These are phyloP conservation scores for Capronia americana DNA, from an alignment of 2,329 filamentous ascomycete genomes.

Conservation along the genomic window DNA sequence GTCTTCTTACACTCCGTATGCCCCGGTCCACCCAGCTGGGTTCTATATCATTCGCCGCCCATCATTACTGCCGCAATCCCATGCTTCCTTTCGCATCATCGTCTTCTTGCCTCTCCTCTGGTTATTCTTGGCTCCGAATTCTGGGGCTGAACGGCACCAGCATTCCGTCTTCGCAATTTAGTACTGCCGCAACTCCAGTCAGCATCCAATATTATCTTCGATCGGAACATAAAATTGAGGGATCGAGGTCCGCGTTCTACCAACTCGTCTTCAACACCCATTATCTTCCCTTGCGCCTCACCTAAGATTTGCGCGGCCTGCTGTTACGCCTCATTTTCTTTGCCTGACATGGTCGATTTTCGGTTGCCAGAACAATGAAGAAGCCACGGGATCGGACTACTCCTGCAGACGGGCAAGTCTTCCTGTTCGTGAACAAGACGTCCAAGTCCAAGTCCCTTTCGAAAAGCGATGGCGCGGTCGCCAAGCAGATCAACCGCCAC, in stretches of 20 bases:
- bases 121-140: background rate
- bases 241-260: background rate
- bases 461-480: conserved; percentile 33
- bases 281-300: background rate
- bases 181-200: background rate
- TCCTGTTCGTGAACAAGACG: conserved; percentile 37
- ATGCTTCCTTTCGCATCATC: background rate
- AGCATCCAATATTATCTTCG: background rate
- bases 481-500: conserved; percentile 37
- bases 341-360: conserved; percentile 11
- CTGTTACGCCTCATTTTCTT: background rate
- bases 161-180: background rate
- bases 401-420: conserved; percentile 23
- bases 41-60: background rate
- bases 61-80: background rate
- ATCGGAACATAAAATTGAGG: background rate
- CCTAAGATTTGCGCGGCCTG: background rate
- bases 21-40: background rate
- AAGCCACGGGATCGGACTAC: conserved; percentile 23
- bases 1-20: background rate
- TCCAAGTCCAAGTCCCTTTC: conserved; percentile 36
- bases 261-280: background rate
- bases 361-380: conserved; percentile 27
- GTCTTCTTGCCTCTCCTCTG: background rate
- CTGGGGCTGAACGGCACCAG: conserved; percentile 1